Conservation (phyloP, 441 rosid species). For the Populus hybrid region DNA sequence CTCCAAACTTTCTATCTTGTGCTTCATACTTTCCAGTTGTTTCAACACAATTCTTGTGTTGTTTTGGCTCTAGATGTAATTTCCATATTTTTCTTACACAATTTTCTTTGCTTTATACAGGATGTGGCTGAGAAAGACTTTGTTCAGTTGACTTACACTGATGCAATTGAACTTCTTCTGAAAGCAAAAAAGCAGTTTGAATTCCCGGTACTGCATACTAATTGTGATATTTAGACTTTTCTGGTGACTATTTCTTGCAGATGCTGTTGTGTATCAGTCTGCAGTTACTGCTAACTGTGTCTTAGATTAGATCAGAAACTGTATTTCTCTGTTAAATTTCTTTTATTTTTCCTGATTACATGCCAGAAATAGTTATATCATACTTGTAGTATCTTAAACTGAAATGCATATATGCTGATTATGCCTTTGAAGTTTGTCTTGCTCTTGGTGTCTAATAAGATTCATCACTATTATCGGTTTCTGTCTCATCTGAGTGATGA, state of each 20-base stretch:
- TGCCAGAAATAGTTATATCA: neutral
- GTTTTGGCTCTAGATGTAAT: neutral
- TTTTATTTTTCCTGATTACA: neutral
- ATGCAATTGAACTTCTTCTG: conserved; percentile 83
- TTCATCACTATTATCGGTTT: neutral
- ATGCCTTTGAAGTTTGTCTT: neutral
- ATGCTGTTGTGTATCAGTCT: neutral
- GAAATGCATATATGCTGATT: neutral
- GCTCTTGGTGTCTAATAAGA: neutral
- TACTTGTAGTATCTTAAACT: neutral
- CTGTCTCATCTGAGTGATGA: neutral
- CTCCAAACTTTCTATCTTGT: neutral
- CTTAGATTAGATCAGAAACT: neutral
- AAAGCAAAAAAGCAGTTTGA: conserved; percentile 78
- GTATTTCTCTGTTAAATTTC: neutral
- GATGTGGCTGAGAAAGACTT: conserved; percentile 84
- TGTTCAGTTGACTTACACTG: conserved; percentile 82
- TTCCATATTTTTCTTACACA: conserved; percentile 4
- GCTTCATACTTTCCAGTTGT: conserved; percentile 6
- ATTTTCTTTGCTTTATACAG: conserved; percentile 37
- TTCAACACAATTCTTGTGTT: neutral
- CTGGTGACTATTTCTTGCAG: neutral
- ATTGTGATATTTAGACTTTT: neutral
- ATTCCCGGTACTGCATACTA: conserved; percentile 56
- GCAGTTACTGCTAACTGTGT: neutral